Evolutionary conservation across 768 basidiomycete species (phyloP), one percentile per base, ranked within the genome.

Genomic region (Tylopilus balloui): DNA sequence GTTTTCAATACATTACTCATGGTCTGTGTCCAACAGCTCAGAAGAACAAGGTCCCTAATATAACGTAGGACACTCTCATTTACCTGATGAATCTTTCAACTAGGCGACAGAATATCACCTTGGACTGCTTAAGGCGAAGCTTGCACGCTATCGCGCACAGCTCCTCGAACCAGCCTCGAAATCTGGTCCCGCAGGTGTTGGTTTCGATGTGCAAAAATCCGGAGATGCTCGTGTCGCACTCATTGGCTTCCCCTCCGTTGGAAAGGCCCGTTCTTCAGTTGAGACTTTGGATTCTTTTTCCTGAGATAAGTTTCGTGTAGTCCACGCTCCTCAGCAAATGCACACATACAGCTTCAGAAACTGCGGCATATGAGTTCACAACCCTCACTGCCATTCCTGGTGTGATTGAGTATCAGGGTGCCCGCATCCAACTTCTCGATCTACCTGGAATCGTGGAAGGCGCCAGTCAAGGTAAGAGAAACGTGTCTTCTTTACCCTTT

Each of bases 331-430:
- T 98, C 23, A 85, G 81, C 64, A 97, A 94, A 73, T 81, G 85
- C 50, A 99, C 96, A 0, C 85, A 93, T 56, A 99, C 96, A 0
- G 82, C 80, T 37, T 92, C 89, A 4, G 87, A 87, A 60, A 72
- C 88, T 0, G 96, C 94, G 13, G 89, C 92, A 11, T 97, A 96
- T 63, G 94, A 97, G 66, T 97, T 96, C 69, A 96, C 93, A 3
- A 95, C 91, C 4, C 78, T 95, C 27, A 90, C 88, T 10, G 95
- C 96, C 10, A 98, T 99, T 52, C 95, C 96, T 29, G 96, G 96
- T 42, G 96, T 98, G 3, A 81, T 98, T 15, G 94, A 98, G 61
- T 89, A 98, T 66, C 84, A 95, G 66, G 96, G 96, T 24, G 85
- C 86, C 3, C 79, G 91, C 36, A 93, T 98, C 48, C 96, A 99